phyloP scores from a whole-genome alignment of 495 filamentous ascomycete species.

The Daldinia vernicosa region DNA sequence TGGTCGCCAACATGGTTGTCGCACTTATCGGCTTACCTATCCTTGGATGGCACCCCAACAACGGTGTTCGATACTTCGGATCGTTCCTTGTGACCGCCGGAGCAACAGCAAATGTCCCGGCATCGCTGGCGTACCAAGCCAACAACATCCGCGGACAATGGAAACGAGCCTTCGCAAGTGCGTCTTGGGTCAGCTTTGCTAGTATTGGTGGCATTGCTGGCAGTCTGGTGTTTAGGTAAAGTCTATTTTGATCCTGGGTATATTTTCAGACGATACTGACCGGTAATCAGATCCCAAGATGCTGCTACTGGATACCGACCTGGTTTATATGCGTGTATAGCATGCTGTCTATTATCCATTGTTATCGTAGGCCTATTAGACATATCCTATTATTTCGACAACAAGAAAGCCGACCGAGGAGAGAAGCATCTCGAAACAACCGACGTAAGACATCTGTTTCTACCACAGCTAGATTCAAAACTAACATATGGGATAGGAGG shows the following conservation, averaged over 20 bases:
- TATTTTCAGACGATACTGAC: conserved; percentile 12
- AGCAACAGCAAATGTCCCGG: conserved; percentile 66
- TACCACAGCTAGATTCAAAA: neutral
- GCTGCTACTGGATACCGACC: conserved; percentile 50
- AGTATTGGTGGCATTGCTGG: conserved; percentile 69
- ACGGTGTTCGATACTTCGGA: conserved; percentile 65
- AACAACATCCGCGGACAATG: conserved; percentile 75
- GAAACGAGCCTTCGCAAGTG: conserved; percentile 69
- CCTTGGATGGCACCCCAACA: conserved; percentile 59
- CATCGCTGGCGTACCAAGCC: conserved; percentile 62
- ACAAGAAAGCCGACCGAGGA: conserved; percentile 55
- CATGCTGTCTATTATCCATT: conserved; percentile 48
- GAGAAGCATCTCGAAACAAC: conserved; percentile 56
- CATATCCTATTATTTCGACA: conserved; percentile 46
- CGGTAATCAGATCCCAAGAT: conserved; percentile 45
- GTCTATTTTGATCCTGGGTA: neutral
- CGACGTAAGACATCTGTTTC: conserved; percentile 45
- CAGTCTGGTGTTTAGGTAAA: conserved; percentile 62
- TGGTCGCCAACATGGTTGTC: conserved; percentile 60
- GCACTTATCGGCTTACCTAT: conserved; percentile 55
- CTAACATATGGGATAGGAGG: conserved; percentile 48
- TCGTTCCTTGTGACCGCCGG: conserved; percentile 66
- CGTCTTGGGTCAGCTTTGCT: conserved; percentile 63
- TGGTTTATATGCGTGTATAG: conserved; percentile 58
- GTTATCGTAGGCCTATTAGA: conserved; percentile 49